Percentiles rank a stretch among this genome's conserved stretches.
phyloP scores from a whole-genome alignment of 2,329 filamentous ascomycete species.

The Fusarium torreyae region DNA sequence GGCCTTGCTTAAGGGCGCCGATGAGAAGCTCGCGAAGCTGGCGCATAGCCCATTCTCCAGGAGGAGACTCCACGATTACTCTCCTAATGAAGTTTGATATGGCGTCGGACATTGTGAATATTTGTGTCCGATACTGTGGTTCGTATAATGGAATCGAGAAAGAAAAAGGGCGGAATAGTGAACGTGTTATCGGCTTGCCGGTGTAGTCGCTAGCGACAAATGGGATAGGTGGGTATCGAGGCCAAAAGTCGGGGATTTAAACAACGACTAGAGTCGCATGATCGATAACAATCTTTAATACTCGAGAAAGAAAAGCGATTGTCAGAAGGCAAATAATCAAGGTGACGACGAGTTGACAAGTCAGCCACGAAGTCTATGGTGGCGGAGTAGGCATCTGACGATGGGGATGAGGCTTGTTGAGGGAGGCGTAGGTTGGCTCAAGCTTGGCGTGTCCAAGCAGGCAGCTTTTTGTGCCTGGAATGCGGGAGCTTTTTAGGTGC shows the following conservation, averaged over 20 bases:
- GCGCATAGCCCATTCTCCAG: slow-evolving; percentile 89
- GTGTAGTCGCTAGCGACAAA: slow-evolving; percentile 19
- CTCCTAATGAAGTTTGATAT: slow-evolving; percentile 65
- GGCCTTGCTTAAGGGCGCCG: slow-evolving; percentile 88
- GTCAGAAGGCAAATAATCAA: slow-evolving; percentile 39
- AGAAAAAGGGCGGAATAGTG: slow-evolving; percentile 35
- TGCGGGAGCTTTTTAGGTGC: slow-evolving; percentile 35
- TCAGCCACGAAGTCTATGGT: slow-evolving; percentile 50
- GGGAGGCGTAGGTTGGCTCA: slow-evolving; percentile 40
- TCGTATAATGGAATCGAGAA: slow-evolving; percentile 21
- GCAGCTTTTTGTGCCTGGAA: slow-evolving; percentile 46
- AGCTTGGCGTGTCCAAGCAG: slow-evolving; percentile 34
- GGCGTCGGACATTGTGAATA: slow-evolving; percentile 66
- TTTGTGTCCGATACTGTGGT: slow-evolving; percentile 8
- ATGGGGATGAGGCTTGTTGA: slow-evolving; percentile 51
- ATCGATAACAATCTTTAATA: slow-evolving; percentile 26
- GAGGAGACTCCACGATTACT: slow-evolving; percentile 90
- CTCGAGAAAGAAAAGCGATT: slow-evolving; percentile 18
- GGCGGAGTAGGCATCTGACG: slow-evolving; percentile 51
- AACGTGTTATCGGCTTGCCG: slow-evolving; percentile 36
- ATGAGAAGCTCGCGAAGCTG: slow-evolving; percentile 88
- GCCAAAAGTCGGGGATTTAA: slow-evolving; percentile 5
- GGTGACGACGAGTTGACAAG: slow-evolving; percentile 45
- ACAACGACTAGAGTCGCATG: slow-evolving; percentile 20
- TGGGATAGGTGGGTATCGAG: slow-evolving; percentile 14